A percentile compares a stretch with the other conserved stretches of the same genome.
These are phyloP conservation scores for Cercophora sp. DNA, from an alignment of 495 filamentous ascomycete species.

Conservation along the genomic window DNA sequence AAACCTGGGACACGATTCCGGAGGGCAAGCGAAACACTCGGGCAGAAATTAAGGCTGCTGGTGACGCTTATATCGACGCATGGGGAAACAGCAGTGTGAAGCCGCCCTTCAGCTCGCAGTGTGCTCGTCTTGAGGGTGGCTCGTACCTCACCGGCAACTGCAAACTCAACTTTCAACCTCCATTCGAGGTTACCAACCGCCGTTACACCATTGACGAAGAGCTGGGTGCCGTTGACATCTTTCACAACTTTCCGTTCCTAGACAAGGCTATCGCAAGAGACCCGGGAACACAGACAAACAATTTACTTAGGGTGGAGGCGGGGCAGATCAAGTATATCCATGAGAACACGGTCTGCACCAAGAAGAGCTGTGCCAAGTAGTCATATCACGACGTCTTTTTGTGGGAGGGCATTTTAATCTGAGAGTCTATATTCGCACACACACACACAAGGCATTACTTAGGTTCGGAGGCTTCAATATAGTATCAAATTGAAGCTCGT, in stretches of 20 bases:
- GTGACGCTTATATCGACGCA: slow-evolving; percentile 41
- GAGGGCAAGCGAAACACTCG: slow-evolving; percentile 32
- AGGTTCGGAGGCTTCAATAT: no score
- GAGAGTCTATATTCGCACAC: no score
- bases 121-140: slow-evolving; percentile 43
- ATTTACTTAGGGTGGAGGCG: slow-evolving; percentile 34
- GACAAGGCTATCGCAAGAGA: slow-evolving; percentile 31
- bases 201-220: slow-evolving; percentile 45
- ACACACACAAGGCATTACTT: no score
- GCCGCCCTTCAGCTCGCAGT: slow-evolving; percentile 38
- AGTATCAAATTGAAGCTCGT: no score
- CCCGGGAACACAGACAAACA: slow-evolving; percentile 32
- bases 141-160: slow-evolving; percentile 29
- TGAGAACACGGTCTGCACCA: slow-evolving; percentile 32
- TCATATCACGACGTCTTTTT: no score
- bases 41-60: slow-evolving; percentile 37
- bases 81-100: slow-evolving; percentile 33
- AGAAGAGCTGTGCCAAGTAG: slow-evolving; percentile 31
- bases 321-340: slow-evolving; percentile 38
- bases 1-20: slow-evolving; percentile 36
- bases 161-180: slow-evolving; percentile 32
- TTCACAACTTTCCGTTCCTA: slow-evolving; percentile 41
- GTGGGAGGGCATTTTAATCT: no score
- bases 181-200: slow-evolving; percentile 31
- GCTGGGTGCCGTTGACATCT: slow-evolving; percentile 40